These are phyloP conservation scores for Cladosporium sp. DNA, from an alignment of 2,329 filamentous ascomycete species.

Conservation along the genomic window DNA sequence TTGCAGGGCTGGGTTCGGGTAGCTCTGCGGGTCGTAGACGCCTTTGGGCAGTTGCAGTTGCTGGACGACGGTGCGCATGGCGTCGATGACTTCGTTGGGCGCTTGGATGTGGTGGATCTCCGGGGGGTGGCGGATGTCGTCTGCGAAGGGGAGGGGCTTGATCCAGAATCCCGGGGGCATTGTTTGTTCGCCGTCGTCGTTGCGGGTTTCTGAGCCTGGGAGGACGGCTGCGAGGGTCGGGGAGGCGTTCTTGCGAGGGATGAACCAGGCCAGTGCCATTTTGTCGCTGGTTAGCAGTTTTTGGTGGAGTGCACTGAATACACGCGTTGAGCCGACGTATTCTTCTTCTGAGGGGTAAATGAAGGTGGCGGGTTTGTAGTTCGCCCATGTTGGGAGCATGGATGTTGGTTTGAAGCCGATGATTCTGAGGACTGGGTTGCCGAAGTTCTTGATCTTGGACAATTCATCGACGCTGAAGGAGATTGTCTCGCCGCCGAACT, in stretches of 20 bases:
- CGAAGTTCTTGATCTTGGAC: constrained; percentile 74
- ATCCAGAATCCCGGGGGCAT: constrained; percentile 87
- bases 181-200: constrained; percentile 67
- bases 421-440: constrained; percentile 78
- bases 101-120: constrained; percentile 58
- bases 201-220: constrained; percentile 67
- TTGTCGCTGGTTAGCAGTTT: constrained; percentile 79
- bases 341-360: constrained; percentile 92
- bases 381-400: constrained; percentile 78
- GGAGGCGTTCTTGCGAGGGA: constrained; percentile 75
- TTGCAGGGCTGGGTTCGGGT: constrained; percentile 82
- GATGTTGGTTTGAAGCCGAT: constrained; percentile 88
- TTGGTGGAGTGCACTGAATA: constrained; percentile 87
- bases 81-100: constrained; percentile 72
- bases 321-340: constrained; percentile 85
- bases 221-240: constrained; percentile 80
- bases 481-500: constrained; percentile 89
- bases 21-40: constrained; percentile 79
- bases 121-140: constrained; percentile 78
- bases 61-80: constrained; percentile 79
- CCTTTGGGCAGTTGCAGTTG: constrained; percentile 86
- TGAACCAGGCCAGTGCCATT: constrained; percentile 85
- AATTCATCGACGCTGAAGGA: constrained; percentile 84
- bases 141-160: constrained; percentile 81
- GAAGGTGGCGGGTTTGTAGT: constrained; percentile 81